phyloP scores from a whole-genome alignment of 2,329 filamentous ascomycete species.

The Sporothrix sp. region DNA sequence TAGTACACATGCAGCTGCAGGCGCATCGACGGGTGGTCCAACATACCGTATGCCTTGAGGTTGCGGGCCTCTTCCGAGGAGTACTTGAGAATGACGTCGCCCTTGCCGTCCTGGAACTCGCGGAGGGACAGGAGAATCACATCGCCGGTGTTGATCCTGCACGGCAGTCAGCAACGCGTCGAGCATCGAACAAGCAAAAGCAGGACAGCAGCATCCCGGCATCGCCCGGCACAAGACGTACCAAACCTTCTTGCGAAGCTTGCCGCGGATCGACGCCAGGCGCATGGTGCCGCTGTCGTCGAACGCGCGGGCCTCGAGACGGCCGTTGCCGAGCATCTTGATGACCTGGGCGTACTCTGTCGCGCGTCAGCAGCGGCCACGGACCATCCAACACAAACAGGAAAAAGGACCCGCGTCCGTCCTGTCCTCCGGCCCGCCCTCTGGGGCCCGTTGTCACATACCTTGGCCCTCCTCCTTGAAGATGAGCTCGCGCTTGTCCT shows the following conservation, averaged over 20 bases:
- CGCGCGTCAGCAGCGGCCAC: slow-evolving; percentile 14
- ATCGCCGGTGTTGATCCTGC: slow-evolving; percentile 67
- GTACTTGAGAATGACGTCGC: slow-evolving; percentile 86
- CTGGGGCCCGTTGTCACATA: neutral
- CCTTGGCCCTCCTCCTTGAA: slow-evolving; percentile 97
- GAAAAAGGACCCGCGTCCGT: neutral
- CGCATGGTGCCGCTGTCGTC: slow-evolving; percentile 84
- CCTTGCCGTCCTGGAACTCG: slow-evolving; percentile 84
- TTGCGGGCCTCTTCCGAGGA: slow-evolving; percentile 88
- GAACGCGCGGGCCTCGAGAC: slow-evolving; percentile 79
- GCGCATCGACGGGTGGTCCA: neutral
- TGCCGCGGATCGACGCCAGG: slow-evolving; percentile 63
- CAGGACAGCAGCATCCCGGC: neutral
- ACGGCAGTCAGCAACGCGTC: slow-evolving; percentile 27
- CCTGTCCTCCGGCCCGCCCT: neutral
- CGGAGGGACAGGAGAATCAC: slow-evolving; percentile 76
- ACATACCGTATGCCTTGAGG: slow-evolving; percentile 68
- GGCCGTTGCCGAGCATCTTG: slow-evolving; percentile 50
- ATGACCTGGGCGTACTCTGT: slow-evolving; percentile 59
- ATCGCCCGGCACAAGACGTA: slow-evolving; percentile 2
- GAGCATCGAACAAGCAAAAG: slow-evolving; percentile 46
- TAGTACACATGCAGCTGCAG: neutral
- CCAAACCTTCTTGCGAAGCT: slow-evolving; percentile 99
- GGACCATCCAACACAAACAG: too few relatives aligned
- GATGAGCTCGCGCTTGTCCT: slow-evolving; percentile 95